Evolutionary conservation across 768 basidiomycete species (phyloP), one percentile per base, ranked within the genome.

Genomic region (Sporobolomyces roseus): DNA sequence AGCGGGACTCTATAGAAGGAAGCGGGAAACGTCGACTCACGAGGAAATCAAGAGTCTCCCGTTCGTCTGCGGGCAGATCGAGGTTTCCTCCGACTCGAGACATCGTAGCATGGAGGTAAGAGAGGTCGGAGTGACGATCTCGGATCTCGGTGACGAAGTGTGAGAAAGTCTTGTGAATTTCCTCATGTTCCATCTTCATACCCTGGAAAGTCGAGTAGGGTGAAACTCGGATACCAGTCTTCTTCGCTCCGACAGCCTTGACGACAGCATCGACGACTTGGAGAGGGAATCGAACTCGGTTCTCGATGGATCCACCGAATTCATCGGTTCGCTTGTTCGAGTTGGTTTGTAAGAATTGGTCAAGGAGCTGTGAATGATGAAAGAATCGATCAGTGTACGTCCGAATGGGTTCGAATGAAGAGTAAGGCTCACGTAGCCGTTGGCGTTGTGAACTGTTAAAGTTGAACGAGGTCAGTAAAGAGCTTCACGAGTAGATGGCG

Each of bases 261-360:
- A 78, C 79, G 1, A 88, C 78, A 2, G 84, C 84, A 41, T 83
- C 80, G 10, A 85, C 75, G 45, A 87, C 79, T 66, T 86, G 84
- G 9, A 86, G 78, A 0, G 77, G 74, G 75, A 90, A 88, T 32
- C 84, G 80, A 1, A 81, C 79, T 8, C 89, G 80, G 63, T 83
- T 84, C 75, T 86, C 84, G 33, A 88, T 78, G 51, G 82, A 83
- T 3, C 89, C 88, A 0, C 88, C 88, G 76, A 87, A 90, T 27
- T 51, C 82, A 78, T 75, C 76, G 13, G 73, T 75, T 29, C 75
- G 73, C 82, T 84, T 21, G 72, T 75, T 75, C 51, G 64, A 70
- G 33, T 29, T 55, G 29, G 68, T 68, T 38, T 73, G 66, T 13
- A 75, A 55, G 70, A 75, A 77, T 56, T 77, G 76, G 55, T 75